Percentiles rank a stretch among this genome's conserved stretches.
Conservation (phyloP, 1,284 basidiomycete genomes). For the Apiotrichum domesticum region DNA sequence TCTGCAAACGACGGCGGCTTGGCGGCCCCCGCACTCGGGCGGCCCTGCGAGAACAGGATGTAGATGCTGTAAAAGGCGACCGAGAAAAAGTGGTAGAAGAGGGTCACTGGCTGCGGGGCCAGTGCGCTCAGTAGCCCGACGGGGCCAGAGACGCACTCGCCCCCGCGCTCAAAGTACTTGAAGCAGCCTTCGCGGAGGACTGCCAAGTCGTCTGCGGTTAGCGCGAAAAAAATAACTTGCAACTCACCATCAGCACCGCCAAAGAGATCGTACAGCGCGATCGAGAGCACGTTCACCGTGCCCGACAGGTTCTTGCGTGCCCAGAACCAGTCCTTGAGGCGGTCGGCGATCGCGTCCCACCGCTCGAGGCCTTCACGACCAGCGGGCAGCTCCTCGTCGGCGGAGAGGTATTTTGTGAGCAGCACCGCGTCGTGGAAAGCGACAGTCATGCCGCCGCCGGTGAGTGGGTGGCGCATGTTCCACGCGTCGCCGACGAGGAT, state of each 20-base stretch:
- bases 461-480: constrained; percentile 99
- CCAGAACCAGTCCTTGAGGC: constrained; percentile 75
- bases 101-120: constrained; percentile 65
- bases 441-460: constrained; percentile 95
- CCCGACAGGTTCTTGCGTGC: constrained; percentile 69
- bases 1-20: constrained; percentile 51
- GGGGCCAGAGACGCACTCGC: constrained; percentile 80
- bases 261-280: constrained; percentile 88
- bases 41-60: constrained; percentile 62
- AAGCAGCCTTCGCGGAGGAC: constrained; percentile 90
- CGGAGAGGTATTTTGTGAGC: constrained; percentile 59
- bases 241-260: constrained; percentile 58
- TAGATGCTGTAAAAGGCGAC: constrained; percentile 92
- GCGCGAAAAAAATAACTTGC: not conserved
- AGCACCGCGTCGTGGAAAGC: constrained; percentile 77
- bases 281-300: constrained; percentile 82
- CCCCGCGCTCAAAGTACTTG: constrained; percentile 93
- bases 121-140: constrained; percentile 72
- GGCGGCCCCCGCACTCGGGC: too few species aligned
- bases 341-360: constrained; percentile 58
- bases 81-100: constrained; percentile 88
- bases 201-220: constrained; percentile 50
- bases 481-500: constrained; percentile 91
- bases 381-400: constrained; percentile 24
- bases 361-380: constrained; percentile 49